These are phyloP conservation scores for Globisporangium abappressorium DNA, from an alignment of 352 stramenopile species.

Conservation along the genomic window DNA sequence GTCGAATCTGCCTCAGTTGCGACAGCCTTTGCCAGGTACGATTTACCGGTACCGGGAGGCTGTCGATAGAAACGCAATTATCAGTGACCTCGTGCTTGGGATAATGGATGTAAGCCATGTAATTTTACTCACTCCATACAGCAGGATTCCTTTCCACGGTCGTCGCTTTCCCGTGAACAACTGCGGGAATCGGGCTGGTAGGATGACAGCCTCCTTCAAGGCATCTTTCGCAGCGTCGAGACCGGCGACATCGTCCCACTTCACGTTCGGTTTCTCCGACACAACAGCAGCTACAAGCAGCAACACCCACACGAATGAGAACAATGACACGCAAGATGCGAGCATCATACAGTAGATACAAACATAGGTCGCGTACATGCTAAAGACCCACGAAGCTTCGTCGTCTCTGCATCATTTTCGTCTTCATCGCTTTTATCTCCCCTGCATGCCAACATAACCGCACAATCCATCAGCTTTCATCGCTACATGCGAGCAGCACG, in stretches of 20 bases:
- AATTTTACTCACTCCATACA: constrained; percentile 91
- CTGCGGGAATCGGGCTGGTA: constrained; percentile 95
- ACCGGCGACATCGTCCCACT: constrained; percentile 97
- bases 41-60: constrained; percentile 93
- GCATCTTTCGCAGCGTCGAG: constrained; percentile 96
- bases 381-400: constrained; percentile 94
- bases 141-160: constrained; percentile 96
- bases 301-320: background rate
- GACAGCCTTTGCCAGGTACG: constrained; percentile 96
- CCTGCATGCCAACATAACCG: constrained; percentile 25
- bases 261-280: constrained; percentile 92
- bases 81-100: background rate
- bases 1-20: constrained; percentile 98
- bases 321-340: background rate
- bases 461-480: background rate
- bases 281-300: constrained; percentile 68
- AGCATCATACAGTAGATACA: background rate
- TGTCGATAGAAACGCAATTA: constrained; percentile 16
- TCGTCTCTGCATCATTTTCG: constrained; percentile 93
- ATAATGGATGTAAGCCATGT: background rate
- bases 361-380: constrained; percentile 44
- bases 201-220: constrained; percentile 98
- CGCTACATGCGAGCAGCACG: background rate
- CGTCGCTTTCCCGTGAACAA: constrained; percentile 93
- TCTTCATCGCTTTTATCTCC: constrained; percentile 85